A percentile compares a stretch with the other conserved stretches of the same genome.
Conservation (phyloP, 306 rosid species). For the Castanopsis chinensis region DNA sequence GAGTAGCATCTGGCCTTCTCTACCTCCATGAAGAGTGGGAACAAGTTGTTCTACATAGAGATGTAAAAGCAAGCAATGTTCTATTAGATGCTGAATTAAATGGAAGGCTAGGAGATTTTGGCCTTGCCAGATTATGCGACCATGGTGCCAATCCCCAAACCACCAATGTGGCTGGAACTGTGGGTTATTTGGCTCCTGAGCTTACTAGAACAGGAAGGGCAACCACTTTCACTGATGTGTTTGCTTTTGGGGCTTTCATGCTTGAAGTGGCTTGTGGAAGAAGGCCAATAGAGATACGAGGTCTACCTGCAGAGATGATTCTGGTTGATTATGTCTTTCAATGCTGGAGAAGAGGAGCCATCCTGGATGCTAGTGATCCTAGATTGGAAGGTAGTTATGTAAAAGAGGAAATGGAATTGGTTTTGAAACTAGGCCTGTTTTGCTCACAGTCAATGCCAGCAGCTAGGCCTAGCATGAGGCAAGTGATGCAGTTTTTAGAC, state of each 20-base stretch:
- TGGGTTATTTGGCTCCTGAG: constrained; percentile 72
- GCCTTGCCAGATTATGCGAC: constrained; percentile 58
- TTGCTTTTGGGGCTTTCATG: constrained; percentile 59
- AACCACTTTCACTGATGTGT: constrained; percentile 53
- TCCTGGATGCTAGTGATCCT: neutral
- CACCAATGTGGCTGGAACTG: constrained; percentile 64
- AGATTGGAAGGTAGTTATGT: constrained; percentile 32
- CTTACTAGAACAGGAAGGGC: constrained; percentile 59
- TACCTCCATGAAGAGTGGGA: constrained; percentile 62
- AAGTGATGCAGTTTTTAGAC: constrained; percentile 47
- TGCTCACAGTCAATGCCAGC: constrained; percentile 45
- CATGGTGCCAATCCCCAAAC: constrained; percentile 60
- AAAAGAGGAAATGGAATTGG: constrained; percentile 44
- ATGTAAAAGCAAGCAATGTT: constrained; percentile 73
- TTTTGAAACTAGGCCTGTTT: constrained; percentile 53
- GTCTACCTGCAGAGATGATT: no score
- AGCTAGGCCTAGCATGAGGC: constrained; percentile 59
- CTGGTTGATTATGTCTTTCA: no score
- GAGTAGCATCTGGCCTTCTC: constrained; percentile 23
- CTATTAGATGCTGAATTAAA: constrained; percentile 52
- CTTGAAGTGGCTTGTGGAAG: constrained; percentile 68
- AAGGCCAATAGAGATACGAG: neutral
- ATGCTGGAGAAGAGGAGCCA: no score
- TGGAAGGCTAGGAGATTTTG: constrained; percentile 71
- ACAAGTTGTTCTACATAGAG: constrained; percentile 68